Evolutionary conservation across 805 yeast genomes (phyloP), one percentile per base, ranked within the genome.

Genomic region (Metschnikowia gelsemii): DNA sequence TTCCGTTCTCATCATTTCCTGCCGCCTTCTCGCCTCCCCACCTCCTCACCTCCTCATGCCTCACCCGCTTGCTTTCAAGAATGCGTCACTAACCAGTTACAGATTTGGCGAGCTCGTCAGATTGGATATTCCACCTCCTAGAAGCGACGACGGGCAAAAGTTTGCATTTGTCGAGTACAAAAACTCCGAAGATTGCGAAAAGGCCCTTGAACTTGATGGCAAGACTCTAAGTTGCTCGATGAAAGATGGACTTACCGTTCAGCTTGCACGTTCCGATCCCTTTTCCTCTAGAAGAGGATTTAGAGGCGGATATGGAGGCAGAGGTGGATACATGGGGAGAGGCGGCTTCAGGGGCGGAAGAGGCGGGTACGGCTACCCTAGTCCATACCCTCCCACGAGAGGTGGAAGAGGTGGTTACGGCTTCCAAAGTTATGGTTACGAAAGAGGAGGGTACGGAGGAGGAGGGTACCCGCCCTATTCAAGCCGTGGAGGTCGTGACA

Each of bases 151-250:
- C 50, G 79, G 80, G 29, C 70, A 76, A 46, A 80, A 79, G 52
- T 80, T 70, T 54, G 86, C 84, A 6, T 80, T 80, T 60, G 84
- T 80, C 19, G 83, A 80, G 54, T 80, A 71, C 57, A 68, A 72
- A 48, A 70, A 64, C 37, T 53, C 63, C 12, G 76, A 73, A 47
- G 80, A 75, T 54, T 78, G 82, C 48, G 78, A 78, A 49, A 66
- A 66, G 26, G 82, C 84, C 8, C 52, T 80, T 13, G 71, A 66
- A 29, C 56, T 75, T 35, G 65, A 72, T 47, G 73, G 72, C n/a
- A 67, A 72, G 47, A 66, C 68, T 13, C 57, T 75, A 26, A 69
- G 74, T 1, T 62, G 67, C 31, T 63, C 78, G 43, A 52, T 59
- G 32, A 60, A 61, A 17, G 68, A 62, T 19, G 74, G 73, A 3